Evolutionary conservation across 2,329 filamentous ascomycete genomes (phyloP).

Genomic region (Ophiocordyceps camponoti-floridani): DNA sequence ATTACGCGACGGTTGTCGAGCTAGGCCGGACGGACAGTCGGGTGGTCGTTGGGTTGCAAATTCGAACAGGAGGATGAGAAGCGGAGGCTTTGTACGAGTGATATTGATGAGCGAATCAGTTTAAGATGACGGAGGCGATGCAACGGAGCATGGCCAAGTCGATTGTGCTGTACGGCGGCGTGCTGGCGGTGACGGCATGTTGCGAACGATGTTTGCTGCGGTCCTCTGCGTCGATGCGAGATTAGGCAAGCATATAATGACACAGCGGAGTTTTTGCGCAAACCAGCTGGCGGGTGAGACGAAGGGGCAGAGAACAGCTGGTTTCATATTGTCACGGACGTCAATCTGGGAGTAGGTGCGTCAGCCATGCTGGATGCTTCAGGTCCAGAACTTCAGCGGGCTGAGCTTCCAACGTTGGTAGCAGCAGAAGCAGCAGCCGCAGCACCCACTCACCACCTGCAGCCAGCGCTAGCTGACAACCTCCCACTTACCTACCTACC

Average conservation of each 20-base stretch:
- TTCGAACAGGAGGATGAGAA: not conserved
- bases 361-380: too few species aligned
- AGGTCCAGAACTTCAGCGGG: too few species aligned
- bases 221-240: too few species aligned
- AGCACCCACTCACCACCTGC: too few species aligned
- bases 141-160: not conserved
- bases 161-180: not conserved
- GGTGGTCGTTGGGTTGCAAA: not conserved
- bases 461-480: too few species aligned
- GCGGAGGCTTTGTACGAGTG: not conserved
- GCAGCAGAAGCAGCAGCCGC: too few species aligned
- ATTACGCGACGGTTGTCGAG: constrained; percentile 73
- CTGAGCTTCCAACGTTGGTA: too few species aligned
- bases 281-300: not conserved
- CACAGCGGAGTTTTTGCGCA: not conserved
- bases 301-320: not conserved
- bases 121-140: not conserved
- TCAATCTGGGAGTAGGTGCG: not conserved
- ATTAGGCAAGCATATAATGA: too few species aligned
- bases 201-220: not conserved
- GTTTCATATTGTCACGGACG: not conserved
- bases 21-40: constrained; percentile 18
- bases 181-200: too few species aligned
- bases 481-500: not conserved
- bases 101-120: not conserved